Conservation (phyloP, 2,329 filamentous ascomycete species). For the Ustilaginoidea virens region DNA sequence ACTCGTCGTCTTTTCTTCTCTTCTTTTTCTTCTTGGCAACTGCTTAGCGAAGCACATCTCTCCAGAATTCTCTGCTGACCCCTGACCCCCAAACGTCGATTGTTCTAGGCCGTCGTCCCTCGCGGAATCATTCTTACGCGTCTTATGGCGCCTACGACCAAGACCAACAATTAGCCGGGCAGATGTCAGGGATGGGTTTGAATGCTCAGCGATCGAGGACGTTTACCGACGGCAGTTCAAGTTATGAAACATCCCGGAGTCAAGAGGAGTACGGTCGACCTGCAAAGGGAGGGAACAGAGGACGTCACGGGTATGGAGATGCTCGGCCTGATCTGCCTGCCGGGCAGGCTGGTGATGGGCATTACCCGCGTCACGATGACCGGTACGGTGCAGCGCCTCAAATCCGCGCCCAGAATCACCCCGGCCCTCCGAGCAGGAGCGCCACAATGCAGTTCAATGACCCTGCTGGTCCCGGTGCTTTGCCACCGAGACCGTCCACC, state of each 20-base stretch:
- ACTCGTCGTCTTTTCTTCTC: too few species aligned
- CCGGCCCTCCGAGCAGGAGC: conserved; percentile 38
- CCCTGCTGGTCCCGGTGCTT: conserved; percentile 23
- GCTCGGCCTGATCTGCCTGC: conserved; percentile 13
- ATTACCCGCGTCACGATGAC: conserved; percentile 13
- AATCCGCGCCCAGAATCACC: conserved; percentile 22
- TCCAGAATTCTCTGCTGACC: too few species aligned
- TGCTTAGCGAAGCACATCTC: too few species aligned
- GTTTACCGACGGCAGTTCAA: conserved; percentile 9
- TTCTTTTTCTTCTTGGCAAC: too few species aligned
- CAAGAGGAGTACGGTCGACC: conserved; percentile 13
- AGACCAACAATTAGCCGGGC: conserved; percentile 16
- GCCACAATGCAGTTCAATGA: conserved; percentile 45
- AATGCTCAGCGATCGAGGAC: conserved; percentile 13
- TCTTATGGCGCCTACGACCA: conserved; percentile 11
- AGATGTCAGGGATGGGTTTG: conserved; percentile 21
- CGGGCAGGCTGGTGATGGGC: conserved; percentile 9
- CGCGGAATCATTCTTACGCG: conserved; percentile 8
- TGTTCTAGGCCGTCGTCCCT: conserved; percentile 8
- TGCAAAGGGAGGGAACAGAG: conserved; percentile 11
- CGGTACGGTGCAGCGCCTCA: conserved; percentile 13
- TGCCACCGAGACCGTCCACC: conserved; percentile 39
- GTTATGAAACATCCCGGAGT: conserved; percentile 12
- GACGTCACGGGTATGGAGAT: conserved; percentile 14
- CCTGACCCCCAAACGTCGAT: background rate